These are phyloP conservation scores for Microbotryomycetes sp. DNA, from an alignment of 1,284 basidiomycete species.

Conservation along the genomic window DNA sequence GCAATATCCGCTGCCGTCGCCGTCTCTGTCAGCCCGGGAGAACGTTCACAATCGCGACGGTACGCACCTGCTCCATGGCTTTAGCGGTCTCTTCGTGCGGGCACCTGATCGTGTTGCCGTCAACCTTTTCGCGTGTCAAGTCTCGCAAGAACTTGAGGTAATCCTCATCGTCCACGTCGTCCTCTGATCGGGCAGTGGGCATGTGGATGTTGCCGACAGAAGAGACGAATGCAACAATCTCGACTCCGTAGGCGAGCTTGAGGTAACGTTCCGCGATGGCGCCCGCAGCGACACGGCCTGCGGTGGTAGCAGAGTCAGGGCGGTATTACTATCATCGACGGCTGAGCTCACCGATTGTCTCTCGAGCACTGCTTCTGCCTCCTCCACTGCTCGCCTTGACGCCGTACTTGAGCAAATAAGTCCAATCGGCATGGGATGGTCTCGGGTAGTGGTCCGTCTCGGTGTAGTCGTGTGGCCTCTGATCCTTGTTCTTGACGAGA, in stretches of 20 bases:
- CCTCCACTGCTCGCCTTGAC: conserved; percentile 96
- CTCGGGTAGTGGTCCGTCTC: conserved; percentile 97
- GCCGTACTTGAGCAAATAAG: conserved; percentile 96
- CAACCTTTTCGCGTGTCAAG: conserved; percentile 80
- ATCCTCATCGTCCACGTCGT: conserved; percentile 67
- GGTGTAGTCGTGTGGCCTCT: conserved; percentile 95
- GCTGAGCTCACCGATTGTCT: conserved; percentile 72
- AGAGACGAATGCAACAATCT: conserved; percentile 95
- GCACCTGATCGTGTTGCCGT: conserved; percentile 80
- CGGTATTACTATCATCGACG: neutral
- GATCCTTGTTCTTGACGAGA: conserved; percentile 95
- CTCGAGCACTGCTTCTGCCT: conserved; percentile 85
- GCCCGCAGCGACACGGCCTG: conserved; percentile 91
- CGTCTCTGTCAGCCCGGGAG: neutral
- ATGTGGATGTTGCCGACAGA: conserved; percentile 90
- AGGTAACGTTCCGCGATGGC: conserved; percentile 98
- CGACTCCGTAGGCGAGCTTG: conserved; percentile 75
- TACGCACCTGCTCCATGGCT: conserved; percentile 73
- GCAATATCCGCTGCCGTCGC: conserved; percentile 67
- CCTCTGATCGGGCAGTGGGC: conserved; percentile 52
- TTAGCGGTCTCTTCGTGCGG: conserved; percentile 81
- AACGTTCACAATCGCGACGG: neutral
- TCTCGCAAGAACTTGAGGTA: conserved; percentile 72
- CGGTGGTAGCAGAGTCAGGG: neutral
- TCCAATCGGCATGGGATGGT: conserved; percentile 96